Base-by-base conservation (phyloP, 1,284 basidiomycete genomes). In the Apiotrichum porosum region DNA sequence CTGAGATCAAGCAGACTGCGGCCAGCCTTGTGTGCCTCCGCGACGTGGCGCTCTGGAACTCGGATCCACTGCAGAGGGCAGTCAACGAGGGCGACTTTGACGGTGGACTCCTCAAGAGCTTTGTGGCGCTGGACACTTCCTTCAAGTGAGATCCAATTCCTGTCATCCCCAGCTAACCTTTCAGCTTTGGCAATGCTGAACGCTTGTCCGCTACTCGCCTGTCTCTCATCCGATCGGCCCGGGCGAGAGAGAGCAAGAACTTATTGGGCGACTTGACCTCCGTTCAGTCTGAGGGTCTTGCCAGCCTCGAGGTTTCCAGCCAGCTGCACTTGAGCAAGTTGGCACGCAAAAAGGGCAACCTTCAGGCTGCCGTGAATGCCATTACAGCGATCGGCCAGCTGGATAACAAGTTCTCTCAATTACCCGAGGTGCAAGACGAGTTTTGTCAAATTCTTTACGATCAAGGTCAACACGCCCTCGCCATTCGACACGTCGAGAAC, bases 381-480 rank as follows among this genome's bases (percentile, higher is more conserved):
- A 78, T 93, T 26, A 79, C 85, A 14, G 80, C 82, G 24, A 88
- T 90, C 0, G 83, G 85, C 57, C 76, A 75, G 36, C 73, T 94
- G 18, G 81, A 83, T 52, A 65, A 62, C 0, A 63, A 32, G 13
- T 32, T 36, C 9, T 38, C 46, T 1, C 76, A 77, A 1, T 77
- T 83, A 14, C 77, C 81, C 23, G 52, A 51, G 13, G 62, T 61
- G 4, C 56, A 68, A 26, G 65, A 71, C 61, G 92, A 97, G 67
- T 90, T 90, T 58, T 85, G 93, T 3, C 81, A 85, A 47, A 90
- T 97, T 6, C 78, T 97, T 12, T 97, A 94, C 91, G 74, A 81
- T 5, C 85, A 89, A 60, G 81, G 83, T 31, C 91, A 97, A 64
- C 86, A 89, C 60, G 82, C 83, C 45, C 75, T 86, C 1, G 93